Base-by-base conservation (phyloP, 805 yeast species). In the Sugiyamaella smithiae region DNA sequence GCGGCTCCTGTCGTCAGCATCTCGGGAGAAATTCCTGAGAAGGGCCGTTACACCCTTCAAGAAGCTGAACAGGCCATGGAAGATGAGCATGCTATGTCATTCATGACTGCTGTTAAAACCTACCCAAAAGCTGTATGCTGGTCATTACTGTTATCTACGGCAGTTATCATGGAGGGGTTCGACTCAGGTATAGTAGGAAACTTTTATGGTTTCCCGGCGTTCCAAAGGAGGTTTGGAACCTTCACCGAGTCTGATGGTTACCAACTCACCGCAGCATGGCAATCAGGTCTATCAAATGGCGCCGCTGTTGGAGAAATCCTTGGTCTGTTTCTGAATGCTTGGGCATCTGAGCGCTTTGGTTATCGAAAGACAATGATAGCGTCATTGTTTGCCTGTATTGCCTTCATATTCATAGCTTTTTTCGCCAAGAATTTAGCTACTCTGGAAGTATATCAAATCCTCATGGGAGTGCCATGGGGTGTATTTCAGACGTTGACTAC, bases 161-260 rank as follows among this genome's bases (percentile, higher is more conserved):
- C 75, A 17, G 60, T 76, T 46, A 56, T 75, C 47, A 74, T 74
- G 78, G 78, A 73, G 53, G 79, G 78, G 17, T 75, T 72, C 59
- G 80, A 75, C 54, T 58, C 67, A 9, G 64, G 64, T 28, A 60
- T 75, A 32, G 58, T 75, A 42, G 57, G 63, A 23, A 19, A 40
- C 32, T 26, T 40, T 28, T 40, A 24, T 26, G 28, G 31, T 3
- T 26, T 24, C 19, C 43, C 43, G 11, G 43, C 22, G 2, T 71
- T 54, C 76, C 77, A 1, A 67, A 19, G 16, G 33, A 23, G 31
- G 16, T 14, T 49, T 19, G 56, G 8, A 40, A 33, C 22, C 22
- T 35, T n/a, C 22, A 35, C 38, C 5, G 20, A 14, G 5, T 9
- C 12, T 16, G 38, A 35, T 16, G 49, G 46, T 25, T 56, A 43